phyloP scores from a whole-genome alignment of 2,329 filamentous ascomycete genomes.

The Scortechinia acanthostroma region DNA sequence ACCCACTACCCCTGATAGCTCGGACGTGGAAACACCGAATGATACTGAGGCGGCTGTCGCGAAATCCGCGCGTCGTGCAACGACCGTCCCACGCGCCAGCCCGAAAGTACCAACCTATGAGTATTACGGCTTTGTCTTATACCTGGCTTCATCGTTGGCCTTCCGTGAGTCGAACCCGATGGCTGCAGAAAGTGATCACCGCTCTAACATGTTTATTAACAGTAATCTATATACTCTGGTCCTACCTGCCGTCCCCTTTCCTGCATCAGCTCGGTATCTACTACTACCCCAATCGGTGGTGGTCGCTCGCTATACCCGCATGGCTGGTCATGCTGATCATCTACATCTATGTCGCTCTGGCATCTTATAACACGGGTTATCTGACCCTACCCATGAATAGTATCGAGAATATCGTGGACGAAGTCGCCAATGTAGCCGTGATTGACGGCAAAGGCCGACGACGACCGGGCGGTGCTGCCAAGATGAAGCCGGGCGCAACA shows the following conservation, averaged over 20 bases:
- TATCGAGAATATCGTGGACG: constrained; percentile 86
- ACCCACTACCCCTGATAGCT: constrained; percentile 85
- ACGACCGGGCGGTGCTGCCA: constrained; percentile 17
- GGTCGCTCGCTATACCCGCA: constrained; percentile 84
- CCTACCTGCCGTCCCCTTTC: constrained; percentile 84
- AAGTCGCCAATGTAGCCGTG: constrained; percentile 76
- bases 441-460: constrained; percentile 63
- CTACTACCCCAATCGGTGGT: constrained; percentile 97
- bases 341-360: constrained; percentile 90
- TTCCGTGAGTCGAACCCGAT: constrained; percentile 41
- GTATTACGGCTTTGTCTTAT: constrained; percentile 97
- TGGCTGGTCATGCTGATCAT: constrained; percentile 82
- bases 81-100: constrained; percentile 71
- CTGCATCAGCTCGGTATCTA: constrained; percentile 87
- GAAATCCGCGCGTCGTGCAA: constrained; percentile 33
- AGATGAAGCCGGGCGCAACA: constrained; percentile 19
- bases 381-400: constrained; percentile 74
- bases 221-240: constrained; percentile 68
- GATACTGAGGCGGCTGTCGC: constrained; percentile 2
- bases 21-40: constrained; percentile 61
- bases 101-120: constrained; percentile 98
- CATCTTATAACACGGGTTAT: constrained; percentile 82
- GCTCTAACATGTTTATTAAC: not conserved
- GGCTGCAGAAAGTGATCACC: too few relatives aligned
- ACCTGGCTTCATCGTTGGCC: constrained; percentile 76